Conservation (phyloP, 352 stramenopile species). For the Blastocystis sp. region DNA sequence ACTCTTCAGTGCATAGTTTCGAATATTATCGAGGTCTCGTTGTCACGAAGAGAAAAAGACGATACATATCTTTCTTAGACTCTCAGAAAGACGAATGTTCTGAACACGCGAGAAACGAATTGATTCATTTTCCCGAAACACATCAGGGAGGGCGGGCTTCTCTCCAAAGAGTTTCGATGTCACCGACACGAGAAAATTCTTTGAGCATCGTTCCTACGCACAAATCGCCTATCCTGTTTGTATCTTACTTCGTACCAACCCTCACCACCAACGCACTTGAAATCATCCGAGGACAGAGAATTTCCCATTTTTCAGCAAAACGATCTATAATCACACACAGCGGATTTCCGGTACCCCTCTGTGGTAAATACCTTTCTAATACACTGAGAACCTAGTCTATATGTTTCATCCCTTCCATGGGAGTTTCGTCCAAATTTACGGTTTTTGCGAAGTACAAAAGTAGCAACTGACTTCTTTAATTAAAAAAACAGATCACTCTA, state of each 20-base stretch:
- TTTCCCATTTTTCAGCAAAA: not conserved
- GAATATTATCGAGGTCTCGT: slow-evolving; percentile 56
- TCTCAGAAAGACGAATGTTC: slow-evolving; percentile 56
- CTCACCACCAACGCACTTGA: slow-evolving; percentile 48
- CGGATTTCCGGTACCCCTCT: not conserved
- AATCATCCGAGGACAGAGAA: not conserved
- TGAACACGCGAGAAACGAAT: slow-evolving; percentile 59
- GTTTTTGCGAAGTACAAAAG: not conserved
- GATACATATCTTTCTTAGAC: slow-evolving; percentile 54
- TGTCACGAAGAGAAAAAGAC: not conserved
- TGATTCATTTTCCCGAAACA: slow-evolving; percentile 57
- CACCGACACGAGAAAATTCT: slow-evolving; percentile 57
- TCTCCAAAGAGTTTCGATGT: slow-evolving; percentile 55
- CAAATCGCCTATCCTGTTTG: not conserved
- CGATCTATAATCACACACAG: not conserved
- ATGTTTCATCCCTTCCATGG: not conserved
- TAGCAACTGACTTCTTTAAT: not conserved
- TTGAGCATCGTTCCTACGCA: slow-evolving; percentile 53
- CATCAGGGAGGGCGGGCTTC: not conserved
- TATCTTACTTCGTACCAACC: slow-evolving; percentile 17
- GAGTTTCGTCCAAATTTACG: not conserved
- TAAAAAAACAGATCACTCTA: not conserved
- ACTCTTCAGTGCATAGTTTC: slow-evolving; percentile 41
- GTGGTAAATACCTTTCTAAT: not conserved
- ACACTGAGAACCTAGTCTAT: not conserved